Conservation (phyloP, 371 early-diverging fungal genomes). For the Mortierella sp. region DNA sequence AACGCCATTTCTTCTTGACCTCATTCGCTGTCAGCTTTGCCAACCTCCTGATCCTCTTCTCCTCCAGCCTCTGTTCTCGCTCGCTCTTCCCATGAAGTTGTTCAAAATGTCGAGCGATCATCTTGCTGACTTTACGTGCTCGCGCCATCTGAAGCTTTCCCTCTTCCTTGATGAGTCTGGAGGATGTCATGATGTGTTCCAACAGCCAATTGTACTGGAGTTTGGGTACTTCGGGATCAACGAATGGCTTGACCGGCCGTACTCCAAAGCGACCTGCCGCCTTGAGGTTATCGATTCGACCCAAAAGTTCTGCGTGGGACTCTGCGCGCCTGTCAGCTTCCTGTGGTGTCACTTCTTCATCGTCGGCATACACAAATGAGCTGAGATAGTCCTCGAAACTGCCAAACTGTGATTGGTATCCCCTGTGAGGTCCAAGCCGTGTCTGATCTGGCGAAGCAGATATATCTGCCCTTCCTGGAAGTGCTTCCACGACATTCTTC, state of each 20-base stretch:
- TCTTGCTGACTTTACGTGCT: slow-evolving; percentile 67
- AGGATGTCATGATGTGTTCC: slow-evolving; percentile 52
- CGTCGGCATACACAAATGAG: slow-evolving; percentile 70
- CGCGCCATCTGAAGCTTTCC: slow-evolving; percentile 58
- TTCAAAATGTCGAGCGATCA: slow-evolving; percentile 68
- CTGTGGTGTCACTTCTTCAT: slow-evolving; percentile 65
- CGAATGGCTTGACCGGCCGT: slow-evolving; percentile 56
- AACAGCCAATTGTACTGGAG: slow-evolving; percentile 57
- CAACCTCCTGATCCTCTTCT: slow-evolving; percentile 61
- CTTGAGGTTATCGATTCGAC: slow-evolving; percentile 57
- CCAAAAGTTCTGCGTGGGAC: slow-evolving; percentile 56
- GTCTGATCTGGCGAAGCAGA: slow-evolving; percentile 2
- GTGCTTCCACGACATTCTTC: slow-evolving; percentile 49
- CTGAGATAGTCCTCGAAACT: slow-evolving; percentile 61
- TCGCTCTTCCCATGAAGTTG: slow-evolving; percentile 62
- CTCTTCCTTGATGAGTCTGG: slow-evolving; percentile 58
- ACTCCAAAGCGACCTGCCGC: slow-evolving; percentile 58
- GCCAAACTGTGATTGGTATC: slow-evolving; percentile 6
- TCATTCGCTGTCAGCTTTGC: slow-evolving; percentile 75
- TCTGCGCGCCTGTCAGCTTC: slow-evolving; percentile 57
- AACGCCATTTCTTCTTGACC: slow-evolving; percentile 75
- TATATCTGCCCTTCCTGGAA: slow-evolving; percentile 33
- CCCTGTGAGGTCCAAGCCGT: slow-evolving; percentile 12
- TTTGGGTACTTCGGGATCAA: slow-evolving; percentile 50
- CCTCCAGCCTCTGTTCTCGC: slow-evolving; percentile 60